Percentiles rank a stretch among this genome's conserved stretches.
These are phyloP conservation scores for Urtica urens DNA, from an alignment of 306 rosid species.

Conservation along the genomic window DNA sequence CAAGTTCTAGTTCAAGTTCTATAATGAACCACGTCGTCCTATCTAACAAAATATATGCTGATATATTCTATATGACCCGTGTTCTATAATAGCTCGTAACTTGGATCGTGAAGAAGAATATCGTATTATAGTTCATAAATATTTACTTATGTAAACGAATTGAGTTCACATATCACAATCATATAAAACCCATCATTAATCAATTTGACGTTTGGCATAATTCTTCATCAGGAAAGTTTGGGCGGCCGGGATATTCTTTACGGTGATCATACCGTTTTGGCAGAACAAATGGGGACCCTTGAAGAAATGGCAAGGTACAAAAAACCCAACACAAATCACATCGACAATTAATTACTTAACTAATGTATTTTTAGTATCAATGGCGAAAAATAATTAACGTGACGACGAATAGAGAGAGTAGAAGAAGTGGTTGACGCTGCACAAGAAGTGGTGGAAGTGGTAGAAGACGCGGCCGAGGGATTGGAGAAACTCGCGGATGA, in stretches of 20 bases:
- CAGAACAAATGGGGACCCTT: conserved; percentile 51
- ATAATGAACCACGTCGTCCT: too few species aligned
- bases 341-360: not conserved
- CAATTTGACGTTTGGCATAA: too few species aligned
- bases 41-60: too few species aligned
- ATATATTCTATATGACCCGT: too few species aligned
- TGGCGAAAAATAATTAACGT: not conserved
- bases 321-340: not conserved
- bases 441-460: conserved; percentile 25
- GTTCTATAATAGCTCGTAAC: too few species aligned
- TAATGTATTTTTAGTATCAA: not conserved
- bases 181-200: too few species aligned
- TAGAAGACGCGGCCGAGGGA: conserved; percentile 45
- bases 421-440: conserved; percentile 27
- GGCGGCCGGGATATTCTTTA: conserved; percentile 36
- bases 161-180: too few species aligned
- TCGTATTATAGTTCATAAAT: too few species aligned
- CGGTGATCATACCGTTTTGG: conserved; percentile 32
- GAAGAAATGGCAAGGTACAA: conserved; percentile 31
- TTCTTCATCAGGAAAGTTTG: conserved; percentile 40
- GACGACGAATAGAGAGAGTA: conserved; percentile 23
- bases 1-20: too few species aligned
- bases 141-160: too few species aligned
- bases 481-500: conserved; percentile 45
- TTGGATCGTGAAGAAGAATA: too few species aligned